Evolutionary conservation across 1,139 yeast genomes (phyloP), one percentile per base, ranked within the genome.

Genomic region (Lodderomyces jiufengensis): DNA sequence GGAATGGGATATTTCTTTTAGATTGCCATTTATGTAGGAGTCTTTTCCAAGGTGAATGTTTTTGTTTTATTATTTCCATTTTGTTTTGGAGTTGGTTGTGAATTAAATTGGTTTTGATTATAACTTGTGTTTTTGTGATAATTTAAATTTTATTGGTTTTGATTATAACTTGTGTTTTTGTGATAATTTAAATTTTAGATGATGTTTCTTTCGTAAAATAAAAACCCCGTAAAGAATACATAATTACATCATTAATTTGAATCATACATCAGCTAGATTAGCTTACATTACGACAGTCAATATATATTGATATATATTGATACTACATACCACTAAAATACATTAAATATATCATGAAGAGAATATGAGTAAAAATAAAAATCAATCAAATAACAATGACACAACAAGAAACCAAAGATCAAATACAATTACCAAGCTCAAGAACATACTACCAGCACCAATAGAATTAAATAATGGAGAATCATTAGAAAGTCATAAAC

Each of bases 1-100:
- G 70, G 56, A 83, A 78, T 0, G 95, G 95, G 5, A 84, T 70
- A 36, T 66, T 75, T 28, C 82, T 59, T 8, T 82, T 59, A 0
- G 88, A 69, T 48, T 73, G 74, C 76, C 81, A 84, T 49, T 64
- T 66, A 55, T 75, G 78, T 41, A 72, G 62, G 2, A 78, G 43
- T 41, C 75, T 73, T 50, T 61, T 68, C 55, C 64, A 57, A 30
- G 56, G 55, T 11, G 74, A 57, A 49, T 67, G 64, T 38, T 66
- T 70, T 20, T 54, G 54, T 30, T 54, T 55, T 21, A 71, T 47
- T 4, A 63, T 63, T 40, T 68, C 72, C 69, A 64, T 64, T 30
- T n/a, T n/a, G n/a, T n/a, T 48, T 32, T 18, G 31, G n/a, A n/a
- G 28, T 13, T 26, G 27, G 31, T 18, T 24, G 26, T 24, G 26